phyloP scores from a whole-genome alignment of 2,329 filamentous ascomycete species.

The Talaromyces sp. region DNA sequence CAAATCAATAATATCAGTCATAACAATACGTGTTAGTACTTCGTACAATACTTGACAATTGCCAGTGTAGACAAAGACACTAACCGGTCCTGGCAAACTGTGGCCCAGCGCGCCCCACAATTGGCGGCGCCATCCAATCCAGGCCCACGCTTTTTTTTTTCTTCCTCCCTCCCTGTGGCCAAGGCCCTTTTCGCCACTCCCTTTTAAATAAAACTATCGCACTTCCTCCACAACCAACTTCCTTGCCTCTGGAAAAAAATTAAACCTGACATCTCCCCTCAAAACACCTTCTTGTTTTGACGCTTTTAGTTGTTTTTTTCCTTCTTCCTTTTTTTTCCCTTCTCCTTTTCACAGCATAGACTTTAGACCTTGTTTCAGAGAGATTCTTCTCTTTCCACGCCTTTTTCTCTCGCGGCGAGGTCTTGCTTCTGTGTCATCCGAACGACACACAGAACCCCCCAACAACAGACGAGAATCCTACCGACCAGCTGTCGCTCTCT shows the following conservation, averaged over 20 bases:
- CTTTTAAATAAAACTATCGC: constrained; percentile 4
- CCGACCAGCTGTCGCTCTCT: constrained; percentile 19
- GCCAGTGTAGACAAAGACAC: neutral
- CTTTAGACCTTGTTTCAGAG: constrained; percentile 23
- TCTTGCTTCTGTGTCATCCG: constrained; percentile 21
- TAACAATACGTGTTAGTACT: neutral
- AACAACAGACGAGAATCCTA: constrained; percentile 10
- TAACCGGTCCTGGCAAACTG: neutral
- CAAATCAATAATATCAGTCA: neutral
- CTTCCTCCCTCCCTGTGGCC: neutral
- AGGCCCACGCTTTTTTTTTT: constrained; percentile 4
- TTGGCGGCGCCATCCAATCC: neutral
- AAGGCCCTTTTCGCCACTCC: constrained; percentile 10
- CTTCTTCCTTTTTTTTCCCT: constrained; percentile 20
- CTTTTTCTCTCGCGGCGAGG: constrained; percentile 9
- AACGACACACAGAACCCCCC: constrained; percentile 18
- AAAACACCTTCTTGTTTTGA: constrained; percentile 13
- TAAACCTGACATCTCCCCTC: constrained; percentile 15
- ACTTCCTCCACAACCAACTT: neutral
- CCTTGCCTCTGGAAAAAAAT: constrained; percentile 1
- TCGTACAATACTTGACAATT: neutral
- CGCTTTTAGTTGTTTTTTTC: constrained; percentile 11
- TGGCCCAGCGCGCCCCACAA: neutral
- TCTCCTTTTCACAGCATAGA: constrained; percentile 26
- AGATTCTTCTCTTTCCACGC: neutral